These are phyloP conservation scores for Cadophora luteo-olivacea DNA, from an alignment of 2,329 filamentous ascomycete genomes.

Conservation along the genomic window DNA sequence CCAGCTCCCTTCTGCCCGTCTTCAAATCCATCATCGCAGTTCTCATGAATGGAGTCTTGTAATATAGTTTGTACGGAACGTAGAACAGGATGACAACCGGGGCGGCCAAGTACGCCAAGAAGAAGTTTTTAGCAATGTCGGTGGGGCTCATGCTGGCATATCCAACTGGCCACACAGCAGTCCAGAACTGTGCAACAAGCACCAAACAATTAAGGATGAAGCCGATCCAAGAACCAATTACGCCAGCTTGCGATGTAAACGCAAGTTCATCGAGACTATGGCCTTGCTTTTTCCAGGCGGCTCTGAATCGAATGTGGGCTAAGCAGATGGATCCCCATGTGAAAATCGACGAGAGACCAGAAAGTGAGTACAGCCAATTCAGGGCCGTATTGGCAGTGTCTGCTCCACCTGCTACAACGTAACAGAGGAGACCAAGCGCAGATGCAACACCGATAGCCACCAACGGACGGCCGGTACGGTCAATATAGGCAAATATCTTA, in stretches of 20 bases:
- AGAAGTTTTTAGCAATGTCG: conserved; percentile 59
- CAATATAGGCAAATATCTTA: conserved; percentile 61
- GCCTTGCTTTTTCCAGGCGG: conserved; percentile 63
- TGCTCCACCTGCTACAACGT: conserved; percentile 57
- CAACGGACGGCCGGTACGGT: conserved; percentile 62
- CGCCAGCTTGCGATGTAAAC: conserved; percentile 64
- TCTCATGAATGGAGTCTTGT: conserved; percentile 46
- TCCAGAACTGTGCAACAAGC: conserved; percentile 49
- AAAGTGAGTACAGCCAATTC: conserved; percentile 69
- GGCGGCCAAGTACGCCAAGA: conserved; percentile 61
- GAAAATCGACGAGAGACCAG: conserved; percentile 65
- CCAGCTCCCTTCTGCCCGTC: conserved; percentile 35
- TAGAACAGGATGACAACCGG: conserved; percentile 63
- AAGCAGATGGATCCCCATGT: conserved; percentile 70
- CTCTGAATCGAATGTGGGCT: conserved; percentile 72
- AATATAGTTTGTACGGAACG: conserved; percentile 67
- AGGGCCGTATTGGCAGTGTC: conserved; percentile 57
- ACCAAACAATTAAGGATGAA: conserved; percentile 59
- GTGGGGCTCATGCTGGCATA: conserved; percentile 21
- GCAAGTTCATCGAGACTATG: conserved; percentile 69
- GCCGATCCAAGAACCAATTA: conserved; percentile 68
- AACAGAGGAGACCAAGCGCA: conserved; percentile 53
- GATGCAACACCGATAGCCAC: conserved; percentile 50
- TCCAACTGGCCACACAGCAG: conserved; percentile 57
- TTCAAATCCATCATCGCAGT: conserved; percentile 35